Base-by-base conservation (phyloP, 139 green algal genomes). In the Coccomyxa sp. region DNA sequence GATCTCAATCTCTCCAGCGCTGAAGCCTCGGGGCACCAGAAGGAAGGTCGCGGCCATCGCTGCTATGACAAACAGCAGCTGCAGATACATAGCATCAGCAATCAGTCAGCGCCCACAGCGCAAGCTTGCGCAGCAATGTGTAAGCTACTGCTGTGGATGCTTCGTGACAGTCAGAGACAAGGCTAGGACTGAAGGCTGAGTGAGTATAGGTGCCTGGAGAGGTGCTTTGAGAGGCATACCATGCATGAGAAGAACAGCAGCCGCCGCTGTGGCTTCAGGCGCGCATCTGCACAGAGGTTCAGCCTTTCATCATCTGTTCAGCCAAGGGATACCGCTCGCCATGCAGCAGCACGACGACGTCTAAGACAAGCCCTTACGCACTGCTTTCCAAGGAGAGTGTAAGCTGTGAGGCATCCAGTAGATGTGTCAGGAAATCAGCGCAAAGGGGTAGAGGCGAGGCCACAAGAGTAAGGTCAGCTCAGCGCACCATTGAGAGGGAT, bases 11-110 rank as follows among this genome's bases (percentile, higher is more conserved):
- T 87, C 87, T 0, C 92, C 91, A 7, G 92, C 81, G 7, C 78
- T 89, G 2, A 96, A 83, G 16, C 87, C 86, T 0, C 92, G 81
- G 0, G 92, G 89, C 27, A 96, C 92, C 31, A 85, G 38, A 35
- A 95, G 27, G 39, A 91, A 96, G 14, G 93, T 89, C 0, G 69
- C 81, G 0, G 74, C 73, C 6, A 82, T 86, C 7, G 88, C 74
- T 0, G 79, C 31, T 12, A 89, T 54, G 0, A 83, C 88, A 83
- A 92, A 89, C 16, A 85, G 38, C 69, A 93, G 68, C 84, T 86
- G 80, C 77, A 92, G 70, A 27, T n/a, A n/a, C n/a, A n/a, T n/a
- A 86, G 77, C 18, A 82, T 44, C 73, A 82, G 79, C 64, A 34
- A n/a, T n/a, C n/a, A n/a, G n/a, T n/a, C n/a, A n/a, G n/a, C n/a